Percentiles rank a stretch among this genome's conserved stretches.
These are phyloP conservation scores for Stipa capillata DNA, from an alignment of 176 grass and related monocot genomes.

Conservation along the genomic window DNA sequence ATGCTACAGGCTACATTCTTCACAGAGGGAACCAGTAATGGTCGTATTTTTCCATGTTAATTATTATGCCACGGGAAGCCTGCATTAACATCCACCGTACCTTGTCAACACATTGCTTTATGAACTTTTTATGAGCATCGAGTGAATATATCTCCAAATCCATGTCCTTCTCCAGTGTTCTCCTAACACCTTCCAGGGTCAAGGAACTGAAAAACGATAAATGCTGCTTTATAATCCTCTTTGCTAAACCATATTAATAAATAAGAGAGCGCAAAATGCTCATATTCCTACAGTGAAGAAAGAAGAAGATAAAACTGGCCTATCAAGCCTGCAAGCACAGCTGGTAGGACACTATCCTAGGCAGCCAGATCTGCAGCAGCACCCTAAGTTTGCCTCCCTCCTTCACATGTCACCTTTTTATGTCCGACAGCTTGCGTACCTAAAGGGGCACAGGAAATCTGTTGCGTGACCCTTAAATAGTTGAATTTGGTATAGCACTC, in stretches of 20 bases:
- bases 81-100: constrained; percentile 28
- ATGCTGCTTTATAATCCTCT: neutral
- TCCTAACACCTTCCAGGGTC: constrained; percentile 89
- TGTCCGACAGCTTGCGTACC: neutral
- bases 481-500: neutral
- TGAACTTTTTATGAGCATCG: constrained; percentile 76
- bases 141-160: constrained; percentile 64
- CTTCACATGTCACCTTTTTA: neutral
- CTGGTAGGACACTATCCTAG: neutral
- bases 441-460: neutral
- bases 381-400: neutral
- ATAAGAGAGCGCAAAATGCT: neutral
- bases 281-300: neutral
- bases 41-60: neutral
- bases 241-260: neutral
- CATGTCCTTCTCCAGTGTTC: constrained; percentile 78
- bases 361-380: neutral
- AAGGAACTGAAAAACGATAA: constrained; percentile 54
- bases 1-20: too few relatives aligned
- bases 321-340: neutral
- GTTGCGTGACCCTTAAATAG: neutral
- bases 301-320: neutral
- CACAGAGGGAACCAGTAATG: neutral
- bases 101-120: constrained; percentile 85
- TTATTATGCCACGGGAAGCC: neutral